phyloP scores from a whole-genome alignment of 495 filamentous ascomycete genomes.

The Usnea hakonensis region DNA sequence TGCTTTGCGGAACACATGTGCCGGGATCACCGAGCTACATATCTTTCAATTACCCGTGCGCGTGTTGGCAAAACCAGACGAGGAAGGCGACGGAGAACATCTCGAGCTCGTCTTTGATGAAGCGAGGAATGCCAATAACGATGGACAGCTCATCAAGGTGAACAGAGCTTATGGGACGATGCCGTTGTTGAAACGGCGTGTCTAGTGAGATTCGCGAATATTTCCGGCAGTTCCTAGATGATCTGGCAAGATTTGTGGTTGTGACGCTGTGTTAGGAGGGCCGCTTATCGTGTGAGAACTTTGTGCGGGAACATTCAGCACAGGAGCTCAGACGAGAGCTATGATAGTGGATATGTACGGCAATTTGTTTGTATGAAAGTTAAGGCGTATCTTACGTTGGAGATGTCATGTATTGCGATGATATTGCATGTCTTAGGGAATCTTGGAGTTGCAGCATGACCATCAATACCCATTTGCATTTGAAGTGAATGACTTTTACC shows the following conservation, averaged over 20 bases:
- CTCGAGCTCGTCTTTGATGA: constrained; percentile 20
- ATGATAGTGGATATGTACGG: too few relatives aligned
- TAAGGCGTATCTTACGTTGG: too few relatives aligned
- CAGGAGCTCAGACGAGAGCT: too few relatives aligned
- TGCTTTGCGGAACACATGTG: constrained; percentile 19
- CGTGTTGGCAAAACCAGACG: constrained; percentile 8
- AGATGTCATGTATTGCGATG: not conserved
- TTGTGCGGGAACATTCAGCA: too few relatives aligned
- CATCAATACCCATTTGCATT: not conserved
- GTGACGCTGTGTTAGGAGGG: too few relatives aligned
- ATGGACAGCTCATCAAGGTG: constrained; percentile 11
- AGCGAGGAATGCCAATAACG: not conserved
- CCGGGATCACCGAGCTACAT: constrained; percentile 17
- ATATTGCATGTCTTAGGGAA: too few relatives aligned
- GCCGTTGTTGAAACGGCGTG: not conserved
- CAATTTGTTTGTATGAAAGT: too few relatives aligned
- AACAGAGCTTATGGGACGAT: constrained; percentile 19
- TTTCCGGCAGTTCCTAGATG: too few relatives aligned
- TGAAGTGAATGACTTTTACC: not conserved
- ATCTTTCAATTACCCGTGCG: constrained; percentile 19
- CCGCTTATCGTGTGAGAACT: too few relatives aligned
- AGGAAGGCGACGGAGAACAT: constrained; percentile 17
- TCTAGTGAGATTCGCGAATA: too few relatives aligned
- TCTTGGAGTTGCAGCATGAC: not conserved
- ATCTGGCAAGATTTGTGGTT: too few relatives aligned